These are phyloP conservation scores for Chaetomiaceae sp. DNA, from an alignment of 2,329 filamentous ascomycete species.

Conservation along the genomic window DNA sequence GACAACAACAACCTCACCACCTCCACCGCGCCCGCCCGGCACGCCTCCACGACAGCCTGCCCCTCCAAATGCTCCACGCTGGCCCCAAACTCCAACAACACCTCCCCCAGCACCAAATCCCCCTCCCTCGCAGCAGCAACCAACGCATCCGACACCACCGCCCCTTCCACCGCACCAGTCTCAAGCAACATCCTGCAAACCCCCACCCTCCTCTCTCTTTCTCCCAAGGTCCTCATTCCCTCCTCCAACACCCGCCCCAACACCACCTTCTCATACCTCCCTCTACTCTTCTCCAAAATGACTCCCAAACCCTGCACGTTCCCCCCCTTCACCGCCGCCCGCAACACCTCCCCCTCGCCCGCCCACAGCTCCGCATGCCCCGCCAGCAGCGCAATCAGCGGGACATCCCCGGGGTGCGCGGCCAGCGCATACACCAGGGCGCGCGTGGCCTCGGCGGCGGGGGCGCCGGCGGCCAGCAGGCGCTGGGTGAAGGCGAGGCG, in stretches of 20 bases:
- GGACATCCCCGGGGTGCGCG: conserved; percentile 44
- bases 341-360: conserved; percentile 47
- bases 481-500: conserved; percentile 48
- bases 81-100: conserved; percentile 50
- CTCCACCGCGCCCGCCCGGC: conserved; percentile 45
- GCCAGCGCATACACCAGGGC: conserved; percentile 50
- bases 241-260: conserved; percentile 42
- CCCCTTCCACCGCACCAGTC: conserved; percentile 42
- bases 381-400: conserved; percentile 44
- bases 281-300: conserved; percentile 36
- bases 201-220: conserved; percentile 37
- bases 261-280: conserved; percentile 36
- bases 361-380: conserved; percentile 41
- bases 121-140: conserved; percentile 49
- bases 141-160: conserved; percentile 46
- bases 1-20: conserved; percentile 49
- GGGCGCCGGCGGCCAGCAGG: conserved; percentile 47
- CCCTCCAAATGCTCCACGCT: conserved; percentile 48
- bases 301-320: conserved; percentile 44
- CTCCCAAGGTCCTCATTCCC: conserved; percentile 39
- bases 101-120: conserved; percentile 47
- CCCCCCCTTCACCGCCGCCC: conserved; percentile 43
- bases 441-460: conserved; percentile 44
- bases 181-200: conserved; percentile 45
- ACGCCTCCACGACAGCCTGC: conserved; percentile 52